Conservation (phyloP, 2,329 filamentous ascomycete species). For the Penicillium sp. region DNA sequence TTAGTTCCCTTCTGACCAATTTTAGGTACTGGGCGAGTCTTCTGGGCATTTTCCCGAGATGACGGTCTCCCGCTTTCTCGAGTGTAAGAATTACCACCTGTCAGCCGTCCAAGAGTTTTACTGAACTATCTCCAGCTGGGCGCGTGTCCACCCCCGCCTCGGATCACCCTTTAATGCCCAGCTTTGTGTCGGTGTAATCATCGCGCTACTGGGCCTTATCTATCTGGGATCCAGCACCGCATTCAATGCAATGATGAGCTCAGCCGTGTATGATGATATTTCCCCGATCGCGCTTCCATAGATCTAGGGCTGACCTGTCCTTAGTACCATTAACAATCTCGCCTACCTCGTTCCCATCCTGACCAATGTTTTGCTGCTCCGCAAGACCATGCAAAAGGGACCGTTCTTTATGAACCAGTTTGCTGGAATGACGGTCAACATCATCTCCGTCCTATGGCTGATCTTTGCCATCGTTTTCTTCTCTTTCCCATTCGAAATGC, state of each 20-base stretch:
- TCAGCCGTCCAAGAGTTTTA: not conserved
- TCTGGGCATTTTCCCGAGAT: slow-evolving; percentile 61
- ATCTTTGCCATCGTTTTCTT: slow-evolving; percentile 52
- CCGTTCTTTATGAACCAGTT: slow-evolving; percentile 47
- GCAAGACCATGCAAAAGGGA: slow-evolving; percentile 44
- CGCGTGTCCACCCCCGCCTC: slow-evolving; percentile 44
- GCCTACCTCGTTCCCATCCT: slow-evolving; percentile 49
- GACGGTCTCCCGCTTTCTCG: slow-evolving; percentile 40
- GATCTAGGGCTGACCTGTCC: not conserved
- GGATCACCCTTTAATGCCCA: slow-evolving; percentile 57
- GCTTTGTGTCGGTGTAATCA: slow-evolving; percentile 48
- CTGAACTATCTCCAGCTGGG: slow-evolving; percentile 33
- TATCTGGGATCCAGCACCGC: slow-evolving; percentile 67
- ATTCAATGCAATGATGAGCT: slow-evolving; percentile 55
- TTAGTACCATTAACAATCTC: slow-evolving; percentile 47
- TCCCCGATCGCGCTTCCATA: not conserved
- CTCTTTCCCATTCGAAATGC: slow-evolving; percentile 43
- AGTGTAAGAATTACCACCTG: slow-evolving; percentile 13
- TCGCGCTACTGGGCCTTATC: slow-evolving; percentile 60
- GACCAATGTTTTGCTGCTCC: slow-evolving; percentile 47
- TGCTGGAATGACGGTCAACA: slow-evolving; percentile 45
- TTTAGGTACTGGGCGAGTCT: slow-evolving; percentile 52
- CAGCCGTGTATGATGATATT: slow-evolving; percentile 15
- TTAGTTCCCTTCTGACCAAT: not conserved
- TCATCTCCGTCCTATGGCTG: slow-evolving; percentile 48